These are phyloP conservation scores for Claviceps sp. DNA, from an alignment of 2,329 filamentous ascomycete species.

Conservation along the genomic window DNA sequence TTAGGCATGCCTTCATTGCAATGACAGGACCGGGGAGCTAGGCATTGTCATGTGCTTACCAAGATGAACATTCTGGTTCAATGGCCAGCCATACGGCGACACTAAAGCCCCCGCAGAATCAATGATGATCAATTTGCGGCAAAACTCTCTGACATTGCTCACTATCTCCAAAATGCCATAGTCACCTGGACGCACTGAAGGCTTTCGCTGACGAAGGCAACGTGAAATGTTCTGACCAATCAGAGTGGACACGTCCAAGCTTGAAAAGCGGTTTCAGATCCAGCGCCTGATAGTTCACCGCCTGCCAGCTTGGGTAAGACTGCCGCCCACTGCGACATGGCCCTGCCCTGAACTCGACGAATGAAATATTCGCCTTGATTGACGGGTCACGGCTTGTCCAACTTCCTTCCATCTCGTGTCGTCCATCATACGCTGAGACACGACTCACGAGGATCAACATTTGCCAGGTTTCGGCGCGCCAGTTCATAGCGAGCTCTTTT, in stretches of 20 bases:
- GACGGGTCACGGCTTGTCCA: not conserved
- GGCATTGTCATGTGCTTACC: conserved; percentile 16
- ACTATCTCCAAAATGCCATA: not conserved
- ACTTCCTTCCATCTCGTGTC: not conserved
- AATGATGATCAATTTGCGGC: not conserved
- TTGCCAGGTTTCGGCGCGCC: not conserved
- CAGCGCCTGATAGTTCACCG: not conserved
- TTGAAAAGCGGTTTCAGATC: not conserved
- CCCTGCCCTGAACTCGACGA: not conserved
- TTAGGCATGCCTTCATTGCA: not conserved
- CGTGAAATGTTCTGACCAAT: conserved; percentile 1
- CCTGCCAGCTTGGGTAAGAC: not conserved
- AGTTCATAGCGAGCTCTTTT: not conserved
- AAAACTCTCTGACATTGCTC: not conserved
- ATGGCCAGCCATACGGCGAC: not conserved
- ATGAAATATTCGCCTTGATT: not conserved
- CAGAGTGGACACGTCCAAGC: not conserved
- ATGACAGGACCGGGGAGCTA: not conserved
- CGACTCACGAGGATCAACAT: not conserved
- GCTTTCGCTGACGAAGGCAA: too few relatives aligned
- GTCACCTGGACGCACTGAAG: too few relatives aligned
- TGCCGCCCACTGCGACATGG: not conserved
- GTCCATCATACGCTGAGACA: not conserved
- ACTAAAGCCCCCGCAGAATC: not conserved
- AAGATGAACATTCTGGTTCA: conserved; percentile 35